Percentiles rank a stretch among this genome's conserved stretches.
Conservation (phyloP, 257 asterid species). For the Nicotiana tomentosiformis region DNA sequence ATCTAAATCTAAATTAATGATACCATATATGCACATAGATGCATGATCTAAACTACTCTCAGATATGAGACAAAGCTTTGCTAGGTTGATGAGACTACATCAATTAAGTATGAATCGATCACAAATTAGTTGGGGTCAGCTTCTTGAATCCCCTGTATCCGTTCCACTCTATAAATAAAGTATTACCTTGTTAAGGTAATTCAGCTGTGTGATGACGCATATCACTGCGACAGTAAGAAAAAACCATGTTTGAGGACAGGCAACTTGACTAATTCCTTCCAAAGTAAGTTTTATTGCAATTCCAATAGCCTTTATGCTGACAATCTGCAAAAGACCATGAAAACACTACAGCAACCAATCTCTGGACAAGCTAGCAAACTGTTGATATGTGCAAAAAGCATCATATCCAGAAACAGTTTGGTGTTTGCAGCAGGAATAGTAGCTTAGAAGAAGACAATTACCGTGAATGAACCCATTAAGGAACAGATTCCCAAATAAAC, state of each 20-base stretch:
- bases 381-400: background rate
- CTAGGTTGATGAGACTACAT: background rate
- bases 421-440: background rate
- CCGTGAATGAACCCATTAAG: slow-evolving; percentile 68
- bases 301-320: slow-evolving; percentile 19
- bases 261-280: slow-evolving; percentile 17
- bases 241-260: slow-evolving; percentile 18
- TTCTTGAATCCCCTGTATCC: background rate
- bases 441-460: slow-evolving; percentile 13
- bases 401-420: background rate
- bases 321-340: slow-evolving; percentile 8
- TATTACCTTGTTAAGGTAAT: slow-evolving; percentile 19
- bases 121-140: background rate
- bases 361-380: slow-evolving; percentile 1
- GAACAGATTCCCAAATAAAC: slow-evolving; percentile 69
- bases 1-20: background rate
- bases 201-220: slow-evolving; percentile 19
- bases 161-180: background rate
- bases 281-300: slow-evolving; percentile 21
- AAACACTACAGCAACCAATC: background rate
- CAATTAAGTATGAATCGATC: background rate
- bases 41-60: background rate
- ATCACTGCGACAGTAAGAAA: slow-evolving; percentile 13
- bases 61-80: background rate
- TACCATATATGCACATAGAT: background rate